Evolutionary conservation across 768 basidiomycete genomes (phyloP).

Genomic region (Podaxis carcinomalis): DNA sequence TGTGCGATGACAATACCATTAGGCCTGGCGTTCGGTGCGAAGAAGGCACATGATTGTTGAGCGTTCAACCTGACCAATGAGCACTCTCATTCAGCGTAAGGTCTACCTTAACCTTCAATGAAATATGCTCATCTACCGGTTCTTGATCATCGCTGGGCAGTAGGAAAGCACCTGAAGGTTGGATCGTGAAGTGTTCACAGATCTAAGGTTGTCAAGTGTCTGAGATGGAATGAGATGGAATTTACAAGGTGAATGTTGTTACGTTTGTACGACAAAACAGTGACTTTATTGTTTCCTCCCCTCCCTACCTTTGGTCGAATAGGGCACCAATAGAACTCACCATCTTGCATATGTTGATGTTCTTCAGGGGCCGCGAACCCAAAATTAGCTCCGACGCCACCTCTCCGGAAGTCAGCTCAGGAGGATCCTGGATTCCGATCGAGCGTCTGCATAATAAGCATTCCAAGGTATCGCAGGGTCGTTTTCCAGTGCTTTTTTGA

Average conservation of each 20-base stretch:
- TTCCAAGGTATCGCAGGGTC: background rate
- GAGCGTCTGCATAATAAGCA: background rate
- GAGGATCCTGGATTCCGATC: background rate
- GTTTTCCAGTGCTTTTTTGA: background rate
- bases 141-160: background rate
- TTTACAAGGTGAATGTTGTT: background rate
- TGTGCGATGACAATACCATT: background rate
- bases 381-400: background rate
- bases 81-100: background rate
- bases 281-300: no score
- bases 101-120: background rate
- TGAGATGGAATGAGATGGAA: background rate
- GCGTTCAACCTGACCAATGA: background rate
- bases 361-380: background rate
- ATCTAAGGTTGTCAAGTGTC: background rate
- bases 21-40: background rate
- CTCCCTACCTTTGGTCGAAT: no score
- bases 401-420: background rate
- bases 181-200: background rate
- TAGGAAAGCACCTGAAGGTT: background rate
- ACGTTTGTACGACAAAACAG: no score
- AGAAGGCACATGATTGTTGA: background rate
- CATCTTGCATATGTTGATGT: background rate
- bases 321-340: no score
- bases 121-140: background rate